Base-by-base conservation (phyloP, 164 flowering plant species). In the Litsea cubeba region DNA sequence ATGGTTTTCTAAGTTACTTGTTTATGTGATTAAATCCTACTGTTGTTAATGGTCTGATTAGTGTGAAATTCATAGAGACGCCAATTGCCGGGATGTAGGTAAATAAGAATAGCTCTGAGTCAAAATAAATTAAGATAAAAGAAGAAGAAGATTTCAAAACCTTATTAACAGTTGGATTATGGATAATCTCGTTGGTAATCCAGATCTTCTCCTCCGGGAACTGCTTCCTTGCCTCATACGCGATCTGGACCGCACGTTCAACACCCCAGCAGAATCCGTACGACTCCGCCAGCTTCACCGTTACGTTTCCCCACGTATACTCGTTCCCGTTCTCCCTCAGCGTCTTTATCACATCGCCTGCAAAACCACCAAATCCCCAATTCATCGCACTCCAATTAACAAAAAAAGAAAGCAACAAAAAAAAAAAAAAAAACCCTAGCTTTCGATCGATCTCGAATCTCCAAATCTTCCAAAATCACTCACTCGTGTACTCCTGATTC, bases 211-310 rank as follows among this genome's bases (percentile, higher is more conserved):
- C 98, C 12, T 79, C 82, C 0, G 97, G 99, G 76, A 95, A 95
- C 76, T 95, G 99, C 74, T 88, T 90, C 77, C 98, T 88, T 0
- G 99, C 98, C 78, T 93, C 99, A 78, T 91, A 95, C 32, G 99
- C 99, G 79, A 93, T 95, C 87, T 95, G 99, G 24, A 95, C 97
- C n/a, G 99, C 98, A 22, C 99, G 81, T 78, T 95, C 98, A 26
- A 95, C 99, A 1, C 99, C 99, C 99, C 99, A 95, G 73, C 99
- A 95, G 71, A 95, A 95, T 2, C 99, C 99, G 81, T 90, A 92
- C 0, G 98, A 72, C 75, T 91, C 94, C 0, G 98, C 98, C 69
- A 95, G 81, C 71, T 84, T 90, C 79, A 95, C 95, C 0, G 97
- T 95, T 49, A 95, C 96, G 81, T 88, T 85, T 62, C 99, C 98